phyloP scores from a whole-genome alignment of 2,329 filamentous ascomycete genomes.

The Fusarium nanum region DNA sequence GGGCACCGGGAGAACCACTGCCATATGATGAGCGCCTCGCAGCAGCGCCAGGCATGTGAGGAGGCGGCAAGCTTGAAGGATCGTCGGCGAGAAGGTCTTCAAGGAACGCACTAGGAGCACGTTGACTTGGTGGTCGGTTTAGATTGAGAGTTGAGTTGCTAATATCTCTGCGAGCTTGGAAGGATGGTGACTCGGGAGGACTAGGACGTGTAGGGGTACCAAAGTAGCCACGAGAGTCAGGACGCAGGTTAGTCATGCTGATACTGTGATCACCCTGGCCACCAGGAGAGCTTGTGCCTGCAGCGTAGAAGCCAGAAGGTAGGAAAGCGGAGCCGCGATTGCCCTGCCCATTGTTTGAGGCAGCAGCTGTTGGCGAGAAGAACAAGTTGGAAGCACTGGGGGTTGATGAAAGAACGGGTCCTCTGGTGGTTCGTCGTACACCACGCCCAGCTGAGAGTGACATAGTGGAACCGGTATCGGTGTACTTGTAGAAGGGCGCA shows the following conservation, averaged over 20 bases:
- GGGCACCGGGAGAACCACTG: slow-evolving; percentile 35
- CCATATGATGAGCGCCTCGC: slow-evolving; percentile 42
- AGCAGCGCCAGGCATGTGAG: slow-evolving; percentile 50
- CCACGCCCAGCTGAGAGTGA: slow-evolving; percentile 63
- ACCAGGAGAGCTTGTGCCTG: slow-evolving; percentile 66
- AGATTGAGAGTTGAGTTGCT: slow-evolving; percentile 76
- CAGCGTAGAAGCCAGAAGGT: slow-evolving; percentile 90
- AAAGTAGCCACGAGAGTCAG: slow-evolving; percentile 66
- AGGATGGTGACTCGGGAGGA: slow-evolving; percentile 73
- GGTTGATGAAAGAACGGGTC: slow-evolving; percentile 64
- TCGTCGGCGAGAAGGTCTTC: slow-evolving; percentile 90
- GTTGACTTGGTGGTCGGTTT: slow-evolving; percentile 69
- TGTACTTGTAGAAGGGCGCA: slow-evolving; percentile 73
- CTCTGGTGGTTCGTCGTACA: slow-evolving; percentile 63
- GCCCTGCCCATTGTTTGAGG: slow-evolving; percentile 70
- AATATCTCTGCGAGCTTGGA: slow-evolving; percentile 61
- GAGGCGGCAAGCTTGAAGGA: slow-evolving; percentile 62
- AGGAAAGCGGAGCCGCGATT: slow-evolving; percentile 83
- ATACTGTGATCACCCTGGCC: slow-evolving; percentile 65
- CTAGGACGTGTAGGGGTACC: slow-evolving; percentile 58
- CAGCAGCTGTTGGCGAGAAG: slow-evolving; percentile 90
- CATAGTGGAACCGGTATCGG: slow-evolving; percentile 67
- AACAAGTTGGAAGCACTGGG: slow-evolving; percentile 81
- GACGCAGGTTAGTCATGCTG: slow-evolving; percentile 70
- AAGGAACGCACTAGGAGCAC: slow-evolving; percentile 88